phyloP scores from a whole-genome alignment of 1,139 yeast genomes.

The Lizanozyma gosingica region DNA sequence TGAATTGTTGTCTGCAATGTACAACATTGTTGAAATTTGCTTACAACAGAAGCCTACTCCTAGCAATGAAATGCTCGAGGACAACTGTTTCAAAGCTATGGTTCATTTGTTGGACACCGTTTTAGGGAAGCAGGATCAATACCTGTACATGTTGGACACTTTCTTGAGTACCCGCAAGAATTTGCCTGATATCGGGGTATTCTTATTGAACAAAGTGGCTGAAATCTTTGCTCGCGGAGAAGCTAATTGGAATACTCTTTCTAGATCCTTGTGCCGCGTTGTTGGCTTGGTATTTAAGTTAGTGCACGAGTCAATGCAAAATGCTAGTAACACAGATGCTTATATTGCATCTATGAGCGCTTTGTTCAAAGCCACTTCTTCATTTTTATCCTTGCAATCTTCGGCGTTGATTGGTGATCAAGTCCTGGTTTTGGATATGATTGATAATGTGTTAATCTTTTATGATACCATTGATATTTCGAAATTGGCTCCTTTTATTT shows the following conservation, averaged over 20 bases:
- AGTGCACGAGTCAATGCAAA: constrained; percentile 21
- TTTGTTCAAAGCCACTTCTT: constrained; percentile 33
- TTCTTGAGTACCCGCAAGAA: constrained; percentile 23
- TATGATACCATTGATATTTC: constrained; percentile 32
- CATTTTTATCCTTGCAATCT: constrained; percentile 40
- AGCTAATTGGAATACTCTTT: constrained; percentile 51
- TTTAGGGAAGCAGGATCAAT: constrained; percentile 61
- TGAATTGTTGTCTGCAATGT: constrained; percentile 37
- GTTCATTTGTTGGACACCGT: constrained; percentile 54
- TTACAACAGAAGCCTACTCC: constrained; percentile 15
- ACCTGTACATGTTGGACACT: constrained; percentile 44
- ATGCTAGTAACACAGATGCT: constrained; percentile 6
- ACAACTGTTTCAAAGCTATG: constrained; percentile 42
- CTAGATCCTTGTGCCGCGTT: constrained; percentile 57
- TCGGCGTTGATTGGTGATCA: constrained; percentile 50
- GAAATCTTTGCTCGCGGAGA: constrained; percentile 41
- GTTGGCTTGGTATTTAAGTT: constrained; percentile 42
- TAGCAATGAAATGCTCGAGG: constrained; percentile 27
- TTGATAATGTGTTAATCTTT: constrained; percentile 44
- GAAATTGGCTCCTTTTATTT: constrained; percentile 17
- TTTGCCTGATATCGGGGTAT: constrained; percentile 44
- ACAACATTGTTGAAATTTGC: constrained; percentile 29
- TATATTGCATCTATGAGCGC: constrained; percentile 5
- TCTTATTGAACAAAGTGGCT: constrained; percentile 38
- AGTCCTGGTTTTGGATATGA: constrained; percentile 44